Percentiles rank a stretch among this genome's conserved stretches.
phyloP scores from a whole-genome alignment of 139 green algal species.

The Closterium sp. region DNA sequence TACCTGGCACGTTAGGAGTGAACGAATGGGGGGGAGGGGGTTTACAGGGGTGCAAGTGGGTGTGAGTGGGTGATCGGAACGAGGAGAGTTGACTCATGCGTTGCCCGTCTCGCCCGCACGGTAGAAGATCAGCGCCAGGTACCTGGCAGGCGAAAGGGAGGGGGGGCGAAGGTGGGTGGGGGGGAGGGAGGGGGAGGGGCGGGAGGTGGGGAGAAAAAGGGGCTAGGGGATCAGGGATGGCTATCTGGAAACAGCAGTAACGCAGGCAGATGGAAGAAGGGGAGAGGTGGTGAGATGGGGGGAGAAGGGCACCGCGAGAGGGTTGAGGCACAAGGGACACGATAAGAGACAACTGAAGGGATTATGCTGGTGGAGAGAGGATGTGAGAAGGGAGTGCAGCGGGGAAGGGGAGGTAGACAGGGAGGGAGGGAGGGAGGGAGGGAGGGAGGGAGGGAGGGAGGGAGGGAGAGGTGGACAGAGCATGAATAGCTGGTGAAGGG shows the following conservation, averaged over 20 bases:
- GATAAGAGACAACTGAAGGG: not conserved
- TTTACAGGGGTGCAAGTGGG: not conserved
- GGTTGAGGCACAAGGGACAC: not conserved
- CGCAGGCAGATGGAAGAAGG: not conserved
- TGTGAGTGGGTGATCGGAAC: no score
- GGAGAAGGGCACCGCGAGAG: not conserved
- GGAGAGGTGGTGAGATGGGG: not conserved
- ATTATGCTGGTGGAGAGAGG: not conserved
- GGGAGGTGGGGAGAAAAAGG: no score
- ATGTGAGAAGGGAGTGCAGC: not conserved
- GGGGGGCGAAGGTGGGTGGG: no score
- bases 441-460: not conserved
- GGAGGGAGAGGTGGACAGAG: not conserved
- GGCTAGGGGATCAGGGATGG: no score
- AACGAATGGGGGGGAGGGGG: no score
- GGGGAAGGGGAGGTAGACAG: not conserved
- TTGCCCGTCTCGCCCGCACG: no score
- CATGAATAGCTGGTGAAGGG: no score
- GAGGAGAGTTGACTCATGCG: no score
- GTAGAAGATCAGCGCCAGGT: not conserved
- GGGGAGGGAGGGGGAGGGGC: no score
- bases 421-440: not conserved
- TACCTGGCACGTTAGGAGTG: slow-evolving; percentile 33
- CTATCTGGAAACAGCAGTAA: no score
- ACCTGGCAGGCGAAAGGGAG: slow-evolving; percentile 23